Evolutionary conservation across 306 rosid genomes (phyloP), one percentile per base, ranked within the genome.

Genomic region (Pyrus betulifolia): DNA sequence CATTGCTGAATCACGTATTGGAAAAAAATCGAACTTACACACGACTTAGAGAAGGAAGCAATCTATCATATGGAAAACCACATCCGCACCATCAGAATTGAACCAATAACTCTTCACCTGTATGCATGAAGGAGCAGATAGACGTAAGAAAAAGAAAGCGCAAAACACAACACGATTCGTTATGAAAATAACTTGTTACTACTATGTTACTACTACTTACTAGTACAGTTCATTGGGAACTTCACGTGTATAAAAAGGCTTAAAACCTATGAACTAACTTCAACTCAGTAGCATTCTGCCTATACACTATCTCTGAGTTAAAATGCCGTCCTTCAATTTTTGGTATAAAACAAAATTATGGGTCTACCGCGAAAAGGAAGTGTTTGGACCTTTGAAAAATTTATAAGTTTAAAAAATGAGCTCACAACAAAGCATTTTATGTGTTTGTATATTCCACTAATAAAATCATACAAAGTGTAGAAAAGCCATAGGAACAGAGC

Each of bases 81-180:
- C 98, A 81, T 89, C 97, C 2, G 95, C 93, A 67, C 98, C 97
- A 82, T 95, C 98, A 23, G 98, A 94, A 87, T 92, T 92, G 76
- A 90, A 59, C 97, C 97, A 92, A 81, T 89, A 92, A 45, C 85
- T 89, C 89, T 92, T 90, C 82, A 95, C 98, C 98, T 95, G 90
- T 82, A 74, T 59, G 22, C 63, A 89, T 46, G 72, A 73, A 44
- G 52, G 42, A 71, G 58, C 22, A 84, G 58, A 69, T 22, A 67
- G 6, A 28, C 23, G 63, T 76, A 59, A 81, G 69, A 19, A 51
- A 70, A 45, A 11, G 46, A 73, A 66, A 49, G 69, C 23, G 35
- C 45, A 21, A 23, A 73, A 61, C 35, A 76, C 40, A 67, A 73
- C 23, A 59, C 76, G 54, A 58, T 68, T 59, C 67, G 74, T 23